These are phyloP conservation scores for Globomyces pollinis-pini DNA, from an alignment of 192 early-diverging fungal species.

Conservation along the genomic window DNA sequence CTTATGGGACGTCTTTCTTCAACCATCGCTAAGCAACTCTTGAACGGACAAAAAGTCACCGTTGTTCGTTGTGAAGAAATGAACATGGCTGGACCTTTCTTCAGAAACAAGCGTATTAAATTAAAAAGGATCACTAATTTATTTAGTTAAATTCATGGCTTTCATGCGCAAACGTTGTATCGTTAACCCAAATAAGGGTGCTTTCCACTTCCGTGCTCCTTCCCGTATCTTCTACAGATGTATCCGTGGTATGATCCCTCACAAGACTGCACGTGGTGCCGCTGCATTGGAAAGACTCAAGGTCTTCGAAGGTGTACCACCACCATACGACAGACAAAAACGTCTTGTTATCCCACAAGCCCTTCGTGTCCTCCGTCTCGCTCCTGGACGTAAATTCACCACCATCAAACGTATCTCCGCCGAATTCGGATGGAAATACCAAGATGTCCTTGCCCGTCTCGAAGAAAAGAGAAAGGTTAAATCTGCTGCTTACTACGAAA, in stretches of 20 bases:
- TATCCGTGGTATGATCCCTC: constrained; percentile 98
- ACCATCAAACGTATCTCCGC: constrained; percentile 83
- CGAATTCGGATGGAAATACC: constrained; percentile 99
- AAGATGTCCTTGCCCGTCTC: constrained; percentile 89
- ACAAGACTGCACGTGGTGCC: constrained; percentile 98
- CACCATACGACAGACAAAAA: constrained; percentile 95
- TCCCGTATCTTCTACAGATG: constrained; percentile 94
- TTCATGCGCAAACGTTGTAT: constrained; percentile 97
- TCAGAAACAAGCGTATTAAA: constrained; percentile 97
- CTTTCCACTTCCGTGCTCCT: constrained; percentile 99
- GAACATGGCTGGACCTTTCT: constrained; percentile 96
- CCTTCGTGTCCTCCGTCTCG: constrained; percentile 91
- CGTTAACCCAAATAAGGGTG: constrained; percentile 92
- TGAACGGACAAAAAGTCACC: constrained; percentile 95
- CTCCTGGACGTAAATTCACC: constrained; percentile 98
- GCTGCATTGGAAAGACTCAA: constrained; percentile 95
- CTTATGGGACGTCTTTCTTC: constrained; percentile 95
- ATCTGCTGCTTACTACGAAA: constrained; percentile 85
- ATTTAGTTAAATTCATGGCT: constrained; percentile 82
- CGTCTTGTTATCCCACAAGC: constrained; percentile 95
- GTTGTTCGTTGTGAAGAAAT: constrained; percentile 98
- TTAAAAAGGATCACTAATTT: not conserved
- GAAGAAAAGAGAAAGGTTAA: constrained; percentile 99
- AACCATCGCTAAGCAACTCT: constrained; percentile 95
- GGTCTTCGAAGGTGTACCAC: constrained; percentile 98